Conservation (phyloP, 176 grass and related monocot genomes). For the Hyparrhenia diplandra region DNA sequence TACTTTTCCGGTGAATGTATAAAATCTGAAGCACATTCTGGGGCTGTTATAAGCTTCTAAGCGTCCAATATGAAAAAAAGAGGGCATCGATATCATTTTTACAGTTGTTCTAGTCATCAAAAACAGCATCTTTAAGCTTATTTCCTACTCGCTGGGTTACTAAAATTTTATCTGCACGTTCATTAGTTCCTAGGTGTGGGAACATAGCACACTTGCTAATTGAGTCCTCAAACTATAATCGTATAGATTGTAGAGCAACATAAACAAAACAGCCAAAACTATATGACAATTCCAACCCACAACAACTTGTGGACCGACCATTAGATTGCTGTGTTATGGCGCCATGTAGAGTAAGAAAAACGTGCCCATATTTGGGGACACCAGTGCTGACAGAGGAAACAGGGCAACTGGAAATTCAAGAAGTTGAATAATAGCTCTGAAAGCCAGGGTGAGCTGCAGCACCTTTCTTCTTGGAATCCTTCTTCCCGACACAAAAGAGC, state of each 20-base stretch:
- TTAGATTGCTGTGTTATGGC: not conserved
- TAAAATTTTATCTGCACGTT: not conserved
- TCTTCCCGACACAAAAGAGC: constrained; percentile 35
- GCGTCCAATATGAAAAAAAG: not conserved
- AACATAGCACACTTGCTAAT: not conserved
- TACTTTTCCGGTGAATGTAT: not conserved
- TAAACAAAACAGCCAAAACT: not conserved
- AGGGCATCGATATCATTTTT: not conserved
- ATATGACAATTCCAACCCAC: not conserved
- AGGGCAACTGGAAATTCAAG: not conserved
- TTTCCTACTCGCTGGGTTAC: not conserved
- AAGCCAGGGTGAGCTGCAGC: not conserved
- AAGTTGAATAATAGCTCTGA: not conserved
- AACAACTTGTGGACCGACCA: not conserved
- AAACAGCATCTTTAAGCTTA: not conserved
- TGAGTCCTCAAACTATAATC: not conserved
- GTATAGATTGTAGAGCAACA: not conserved
- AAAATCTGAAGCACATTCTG: not conserved
- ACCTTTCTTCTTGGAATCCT: constrained; percentile 53
- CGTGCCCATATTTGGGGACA: not conserved
- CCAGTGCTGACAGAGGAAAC: not conserved
- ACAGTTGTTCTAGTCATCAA: not conserved
- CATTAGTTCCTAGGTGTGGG: not conserved
- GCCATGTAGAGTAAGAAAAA: not conserved
- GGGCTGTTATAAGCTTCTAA: not conserved